Percentiles rank a stretch among this genome's conserved stretches.
phyloP scores from a whole-genome alignment of 495 filamentous ascomycete species.

The Lasiosphaeris hirsuta region DNA sequence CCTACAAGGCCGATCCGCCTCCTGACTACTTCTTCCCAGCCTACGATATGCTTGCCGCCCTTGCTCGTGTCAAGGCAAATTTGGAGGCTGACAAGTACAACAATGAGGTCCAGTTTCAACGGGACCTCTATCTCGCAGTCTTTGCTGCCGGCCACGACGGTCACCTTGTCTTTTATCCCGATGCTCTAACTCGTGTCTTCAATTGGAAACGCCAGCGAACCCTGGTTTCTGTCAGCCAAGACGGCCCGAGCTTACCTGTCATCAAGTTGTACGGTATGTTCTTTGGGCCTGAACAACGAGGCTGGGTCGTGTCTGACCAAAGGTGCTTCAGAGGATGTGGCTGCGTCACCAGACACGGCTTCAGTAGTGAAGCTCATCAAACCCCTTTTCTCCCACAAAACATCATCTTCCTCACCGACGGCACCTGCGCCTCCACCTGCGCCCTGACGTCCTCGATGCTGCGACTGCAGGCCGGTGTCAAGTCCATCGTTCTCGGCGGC shows the following conservation, averaged over 20 bases:
- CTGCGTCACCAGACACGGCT: conserved; percentile 14
- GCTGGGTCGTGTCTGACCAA: too few relatives aligned
- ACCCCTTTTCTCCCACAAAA: background rate
- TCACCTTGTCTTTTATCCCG: conserved; percentile 35
- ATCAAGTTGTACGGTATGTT: conserved; percentile 21
- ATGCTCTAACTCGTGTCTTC: conserved; percentile 26
- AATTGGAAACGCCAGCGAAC: conserved; percentile 18
- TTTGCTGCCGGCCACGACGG: conserved; percentile 47
- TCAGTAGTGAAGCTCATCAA: conserved; percentile 27
- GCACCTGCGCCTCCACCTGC: conserved; percentile 60
- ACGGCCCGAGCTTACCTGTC: conserved; percentile 28
- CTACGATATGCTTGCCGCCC: conserved; percentile 35
- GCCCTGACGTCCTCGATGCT: conserved; percentile 56
- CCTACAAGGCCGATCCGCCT: conserved; percentile 44
- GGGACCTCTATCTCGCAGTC: conserved; percentile 37
- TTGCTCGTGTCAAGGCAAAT: conserved; percentile 33
- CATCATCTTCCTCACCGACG: conserved; percentile 41
- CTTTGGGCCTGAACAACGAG: too few relatives aligned
- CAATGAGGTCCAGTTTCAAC: conserved; percentile 51
- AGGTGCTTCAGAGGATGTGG: too few relatives aligned
- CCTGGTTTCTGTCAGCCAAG: conserved; percentile 29
- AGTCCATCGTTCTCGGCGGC: conserved; percentile 56
- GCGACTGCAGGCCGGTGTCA: conserved; percentile 50
- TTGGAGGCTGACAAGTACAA: conserved; percentile 31
- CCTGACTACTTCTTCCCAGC: conserved; percentile 28